A percentile compares a stretch with the other conserved stretches of the same genome.
Evolutionary conservation across 345 rosid species (phyloP).

Genomic region (Mangifera indica): DNA sequence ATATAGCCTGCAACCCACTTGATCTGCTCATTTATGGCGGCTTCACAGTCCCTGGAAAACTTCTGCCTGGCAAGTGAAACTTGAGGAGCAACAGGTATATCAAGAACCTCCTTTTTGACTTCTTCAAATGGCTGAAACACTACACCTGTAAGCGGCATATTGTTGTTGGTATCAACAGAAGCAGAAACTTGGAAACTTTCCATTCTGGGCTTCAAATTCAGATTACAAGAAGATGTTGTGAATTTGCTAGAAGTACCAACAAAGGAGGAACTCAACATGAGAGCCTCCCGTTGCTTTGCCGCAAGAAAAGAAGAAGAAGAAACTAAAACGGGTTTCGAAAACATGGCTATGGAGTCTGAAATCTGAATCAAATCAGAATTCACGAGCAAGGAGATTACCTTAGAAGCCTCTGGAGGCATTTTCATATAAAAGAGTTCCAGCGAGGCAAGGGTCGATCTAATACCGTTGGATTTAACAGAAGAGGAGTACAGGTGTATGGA

Average conservation of each 20-base stretch:
- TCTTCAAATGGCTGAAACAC: conserved; percentile 78
- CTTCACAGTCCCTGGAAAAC: conserved; percentile 47
- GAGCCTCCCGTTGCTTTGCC: conserved; percentile 5
- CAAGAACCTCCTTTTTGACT: conserved; percentile 55
- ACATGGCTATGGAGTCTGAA: conserved; percentile 16
- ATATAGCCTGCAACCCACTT: conserved; percentile 44
- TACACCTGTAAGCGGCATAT: conserved; percentile 51
- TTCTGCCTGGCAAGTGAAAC: conserved; percentile 72
- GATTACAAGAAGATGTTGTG: conserved; percentile 10
- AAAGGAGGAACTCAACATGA: conserved; percentile 9
- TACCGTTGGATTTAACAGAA: conserved; percentile 55
- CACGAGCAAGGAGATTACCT: not conserved
- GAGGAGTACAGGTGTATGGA: conserved; percentile 21
- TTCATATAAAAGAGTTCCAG: too few relatives aligned
- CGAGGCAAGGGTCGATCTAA: conserved; percentile 20
- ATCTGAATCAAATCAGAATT: not conserved
- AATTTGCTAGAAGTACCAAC: too few relatives aligned
- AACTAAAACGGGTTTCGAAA: conserved; percentile 24
- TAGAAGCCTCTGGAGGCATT: not conserved
- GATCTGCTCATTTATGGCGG: conserved; percentile 79
- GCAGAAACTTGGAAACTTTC: conserved; percentile 32
- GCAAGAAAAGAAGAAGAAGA: conserved; percentile 18
- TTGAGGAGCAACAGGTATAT: conserved; percentile 48
- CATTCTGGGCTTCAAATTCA: conserved; percentile 11
- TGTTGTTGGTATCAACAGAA: conserved; percentile 19